These are phyloP conservation scores for Parsonsia alboflavescens DNA, from an alignment of 257 asterid species.

Conservation along the genomic window DNA sequence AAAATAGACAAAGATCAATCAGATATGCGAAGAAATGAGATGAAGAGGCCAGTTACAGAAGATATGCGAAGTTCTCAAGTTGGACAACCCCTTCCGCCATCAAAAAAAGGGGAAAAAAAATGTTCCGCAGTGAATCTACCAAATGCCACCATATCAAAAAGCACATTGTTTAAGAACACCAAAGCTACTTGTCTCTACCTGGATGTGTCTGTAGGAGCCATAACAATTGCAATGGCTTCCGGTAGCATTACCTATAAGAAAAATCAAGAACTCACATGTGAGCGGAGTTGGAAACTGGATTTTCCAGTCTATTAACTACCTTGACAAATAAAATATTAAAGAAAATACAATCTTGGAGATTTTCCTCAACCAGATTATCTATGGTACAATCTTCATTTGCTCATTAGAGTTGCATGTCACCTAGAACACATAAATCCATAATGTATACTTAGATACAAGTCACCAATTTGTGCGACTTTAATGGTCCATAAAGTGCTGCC, in stretches of 20 bases:
- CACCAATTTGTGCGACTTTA: not conserved
- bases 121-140: not conserved
- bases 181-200: constrained; percentile 21
- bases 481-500: not conserved
- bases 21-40: not conserved
- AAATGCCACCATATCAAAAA: not conserved
- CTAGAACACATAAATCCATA: not conserved
- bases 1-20: not conserved
- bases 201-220: constrained; percentile 85
- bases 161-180: not conserved
- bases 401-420: not conserved
- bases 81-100: not conserved
- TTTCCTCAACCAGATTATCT: not conserved
- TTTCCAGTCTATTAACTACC: not conserved
- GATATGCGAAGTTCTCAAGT: not conserved
- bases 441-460: not conserved
- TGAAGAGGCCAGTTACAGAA: not conserved
- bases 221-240: constrained; percentile 91
- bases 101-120: too few relatives aligned
- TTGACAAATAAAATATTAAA: not conserved
- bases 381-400: not conserved
- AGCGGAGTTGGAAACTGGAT: not conserved
- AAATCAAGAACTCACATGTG: constrained; percentile 7
- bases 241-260: constrained; percentile 79
- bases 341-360: not conserved